A percentile compares a stretch with the other conserved stretches of the same genome.
phyloP scores from a whole-genome alignment of 2,329 filamentous ascomycete species.

The Phyllosticta citribraziliensis region DNA sequence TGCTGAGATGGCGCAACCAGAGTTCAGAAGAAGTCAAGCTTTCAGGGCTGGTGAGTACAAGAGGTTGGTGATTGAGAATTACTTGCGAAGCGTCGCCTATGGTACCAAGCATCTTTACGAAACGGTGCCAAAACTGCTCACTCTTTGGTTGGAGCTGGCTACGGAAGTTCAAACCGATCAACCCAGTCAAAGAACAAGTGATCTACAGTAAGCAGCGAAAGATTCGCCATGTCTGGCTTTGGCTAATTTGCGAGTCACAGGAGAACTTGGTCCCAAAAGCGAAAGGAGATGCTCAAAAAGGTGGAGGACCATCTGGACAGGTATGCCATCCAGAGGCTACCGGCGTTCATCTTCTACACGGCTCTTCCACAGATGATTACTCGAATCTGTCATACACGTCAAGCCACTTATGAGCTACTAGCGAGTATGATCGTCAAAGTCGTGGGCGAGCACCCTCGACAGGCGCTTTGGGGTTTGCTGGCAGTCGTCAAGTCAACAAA shows the following conservation, averaged over 20 bases:
- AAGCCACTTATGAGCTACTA: constrained; percentile 65
- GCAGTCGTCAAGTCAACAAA: constrained; percentile 76
- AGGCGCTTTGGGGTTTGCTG: constrained; percentile 84
- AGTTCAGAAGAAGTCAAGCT: constrained; percentile 54
- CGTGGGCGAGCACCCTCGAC: constrained; percentile 77
- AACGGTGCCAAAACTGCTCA: constrained; percentile 82
- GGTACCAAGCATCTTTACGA: constrained; percentile 96
- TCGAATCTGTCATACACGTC: constrained; percentile 82
- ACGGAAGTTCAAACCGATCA: constrained; percentile 50
- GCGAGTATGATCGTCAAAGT: constrained; percentile 76
- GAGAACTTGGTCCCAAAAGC: constrained; percentile 43
- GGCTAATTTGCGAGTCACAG: not conserved
- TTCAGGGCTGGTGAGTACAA: constrained; percentile 69
- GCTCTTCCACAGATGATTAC: constrained; percentile 88
- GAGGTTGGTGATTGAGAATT: constrained; percentile 88
- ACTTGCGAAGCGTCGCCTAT: constrained; percentile 72
- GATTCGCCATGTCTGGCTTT: too few species aligned
- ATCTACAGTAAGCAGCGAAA: constrained; percentile 10
- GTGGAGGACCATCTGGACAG: constrained; percentile 71
- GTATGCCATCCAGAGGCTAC: constrained; percentile 57
- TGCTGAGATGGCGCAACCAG: constrained; percentile 68
- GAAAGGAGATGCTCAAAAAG: constrained; percentile 49
- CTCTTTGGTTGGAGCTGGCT: constrained; percentile 88
- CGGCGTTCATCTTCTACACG: constrained; percentile 70
- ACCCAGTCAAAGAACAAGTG: constrained; percentile 19